Percentiles rank a stretch among this genome's conserved stretches.
These are phyloP conservation scores for Prunus persica DNA, from an alignment of 306 rosid genomes.

Conservation along the genomic window DNA sequence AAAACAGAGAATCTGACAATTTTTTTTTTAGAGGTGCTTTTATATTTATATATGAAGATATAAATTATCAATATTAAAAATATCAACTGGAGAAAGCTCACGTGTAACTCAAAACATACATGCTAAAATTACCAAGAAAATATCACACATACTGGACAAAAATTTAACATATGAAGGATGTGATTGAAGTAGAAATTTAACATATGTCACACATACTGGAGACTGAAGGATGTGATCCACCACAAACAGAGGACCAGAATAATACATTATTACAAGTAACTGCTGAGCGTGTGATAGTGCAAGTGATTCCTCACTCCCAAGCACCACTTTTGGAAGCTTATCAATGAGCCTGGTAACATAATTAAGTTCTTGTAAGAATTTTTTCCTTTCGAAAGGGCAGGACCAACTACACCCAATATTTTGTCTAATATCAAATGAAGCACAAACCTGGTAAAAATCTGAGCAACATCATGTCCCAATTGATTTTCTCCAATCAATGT, in stretches of 20 bases:
- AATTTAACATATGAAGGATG: constrained; percentile 37
- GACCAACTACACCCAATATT: constrained; percentile 6
- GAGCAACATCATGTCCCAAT: constrained; percentile 49
- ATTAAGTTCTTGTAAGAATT: constrained; percentile 2
- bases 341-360: constrained; percentile 66
- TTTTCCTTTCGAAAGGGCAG: constrained; percentile 2
- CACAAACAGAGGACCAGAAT: constrained; percentile 83
- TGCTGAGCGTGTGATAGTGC: constrained; percentile 70
- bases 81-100: neutral
- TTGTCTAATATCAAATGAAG: constrained; percentile 19
- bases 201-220: constrained; percentile 51
- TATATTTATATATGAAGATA: neutral
- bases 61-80: neutral
- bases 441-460: constrained; percentile 66
- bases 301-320: constrained; percentile 71
- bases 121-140: constrained; percentile 16
- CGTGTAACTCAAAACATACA: neutral
- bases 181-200: constrained; percentile 18
- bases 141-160: constrained; percentile 59
- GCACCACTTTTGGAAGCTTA: constrained; percentile 87
- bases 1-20: neutral
- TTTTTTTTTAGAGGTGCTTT: neutral
- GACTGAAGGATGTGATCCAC: constrained; percentile 75
- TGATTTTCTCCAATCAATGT: constrained; percentile 39
- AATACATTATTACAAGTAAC: constrained; percentile 66